A percentile compares a stretch with the other conserved stretches of the same genome.
Evolutionary conservation across 306 rosid genomes (phyloP).

Genomic region (Glycyrrhiza uralensis): DNA sequence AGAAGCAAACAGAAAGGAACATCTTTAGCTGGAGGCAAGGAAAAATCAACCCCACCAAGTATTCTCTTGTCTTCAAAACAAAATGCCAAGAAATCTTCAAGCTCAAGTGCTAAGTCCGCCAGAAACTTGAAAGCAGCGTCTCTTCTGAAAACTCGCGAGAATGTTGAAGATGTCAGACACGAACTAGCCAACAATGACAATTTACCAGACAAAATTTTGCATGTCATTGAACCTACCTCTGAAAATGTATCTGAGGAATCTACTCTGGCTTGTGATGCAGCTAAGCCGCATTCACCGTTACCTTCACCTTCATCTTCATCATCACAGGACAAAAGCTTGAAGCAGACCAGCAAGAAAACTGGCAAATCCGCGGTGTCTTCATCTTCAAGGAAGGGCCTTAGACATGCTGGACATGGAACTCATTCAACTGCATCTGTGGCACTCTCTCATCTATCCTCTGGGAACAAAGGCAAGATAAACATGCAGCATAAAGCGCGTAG

Average conservation of each 20-base stretch:
- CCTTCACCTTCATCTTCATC: slow-evolving; percentile 26
- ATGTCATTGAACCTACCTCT: slow-evolving; percentile 37
- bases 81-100: slow-evolving; percentile 30
- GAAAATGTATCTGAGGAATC: slow-evolving; percentile 33
- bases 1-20: slow-evolving; percentile 26
- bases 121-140: slow-evolving; percentile 22
- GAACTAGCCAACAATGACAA: slow-evolving; percentile 31
- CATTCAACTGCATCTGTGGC: not conserved
- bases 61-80: slow-evolving; percentile 33
- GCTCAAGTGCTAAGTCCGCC: slow-evolving; percentile 11
- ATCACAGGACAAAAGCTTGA: slow-evolving; percentile 29
- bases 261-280: slow-evolving; percentile 23
- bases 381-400: slow-evolving; percentile 41
- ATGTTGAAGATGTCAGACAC: slow-evolving; percentile 22
- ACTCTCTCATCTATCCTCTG: not conserved
- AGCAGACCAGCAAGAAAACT: slow-evolving; percentile 30
- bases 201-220: slow-evolving; percentile 40
- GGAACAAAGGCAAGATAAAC: slow-evolving; percentile 35
- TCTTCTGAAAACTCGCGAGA: slow-evolving; percentile 19
- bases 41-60: slow-evolving; percentile 12
- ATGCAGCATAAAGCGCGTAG: not conserved
- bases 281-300: slow-evolving; percentile 25
- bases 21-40: slow-evolving; percentile 30
- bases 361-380: slow-evolving; percentile 19
- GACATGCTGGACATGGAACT: slow-evolving; percentile 33